Base-by-base conservation (phyloP, 495 filamentous ascomycete species). In the Darksidea phi region DNA sequence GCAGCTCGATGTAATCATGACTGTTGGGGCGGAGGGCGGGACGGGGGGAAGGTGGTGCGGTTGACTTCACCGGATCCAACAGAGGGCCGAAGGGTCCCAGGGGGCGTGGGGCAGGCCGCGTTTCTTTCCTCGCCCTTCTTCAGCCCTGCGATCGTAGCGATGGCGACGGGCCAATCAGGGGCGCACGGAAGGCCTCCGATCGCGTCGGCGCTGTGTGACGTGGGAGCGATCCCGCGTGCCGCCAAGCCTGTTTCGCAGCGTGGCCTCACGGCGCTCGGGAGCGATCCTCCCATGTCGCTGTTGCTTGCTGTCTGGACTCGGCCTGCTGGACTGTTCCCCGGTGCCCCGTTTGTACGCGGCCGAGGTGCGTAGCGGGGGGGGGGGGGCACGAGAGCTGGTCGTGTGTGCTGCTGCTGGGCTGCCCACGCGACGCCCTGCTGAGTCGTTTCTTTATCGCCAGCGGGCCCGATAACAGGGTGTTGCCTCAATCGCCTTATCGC, bases 381-480 rank as follows among this genome's bases (percentile, higher is more conserved):
- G 10, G 25, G 5, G 15, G 23, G 13, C 21, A 23, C 21, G 45
- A 46, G 53, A 32, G 10, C 28, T 43, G 54, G 54, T 41, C 42
- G 28, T 59, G 56, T 59, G 56, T 50, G 17, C n/a, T n/a, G n/a
- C n/a, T n/a, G 28, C 55, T 8, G 46, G 25, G 5, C 26, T 50
- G 56, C 56, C 56, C 56, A 59, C 56, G 56, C 56, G 56, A 59
- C 56, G 21, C 18, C 52, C 52, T 38, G 6, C 36, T n/a, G n/a
- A 10, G 28, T 10, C 28, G 3, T 10, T 32, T 32, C 57, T 60
- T 60, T 60, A 60, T 60, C 57, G 45, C 18, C 41, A 43, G 41
- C 41, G 5, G 3, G 4, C 18, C 15, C 41, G 15, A 15, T 43
- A 20, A 15, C 41, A 15, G 6, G 36, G 18, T 6, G 41, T 43